phyloP scores from a whole-genome alignment of 129 eudicot species.

The Oenanthe sinensis region DNA sequence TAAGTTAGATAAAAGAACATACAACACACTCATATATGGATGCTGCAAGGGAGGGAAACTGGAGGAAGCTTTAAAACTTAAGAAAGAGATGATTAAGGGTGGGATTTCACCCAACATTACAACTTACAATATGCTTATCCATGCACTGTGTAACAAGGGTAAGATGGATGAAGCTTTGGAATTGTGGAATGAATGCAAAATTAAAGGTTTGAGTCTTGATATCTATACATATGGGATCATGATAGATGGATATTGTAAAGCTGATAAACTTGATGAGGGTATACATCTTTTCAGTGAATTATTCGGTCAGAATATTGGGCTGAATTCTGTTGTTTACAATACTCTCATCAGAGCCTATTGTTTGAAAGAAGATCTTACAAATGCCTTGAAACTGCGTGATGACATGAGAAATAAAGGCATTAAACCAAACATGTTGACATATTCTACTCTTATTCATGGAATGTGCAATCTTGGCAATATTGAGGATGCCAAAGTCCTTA shows the following conservation, averaged over 20 bases:
- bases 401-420: constrained; percentile 63
- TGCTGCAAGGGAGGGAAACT: constrained; percentile 51
- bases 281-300: constrained; percentile 39
- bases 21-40: constrained; percentile 56
- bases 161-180: constrained; percentile 65
- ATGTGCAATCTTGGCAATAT: constrained; percentile 37
- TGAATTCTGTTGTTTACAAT: constrained; percentile 47
- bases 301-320: constrained; percentile 28
- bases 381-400: constrained; percentile 46
- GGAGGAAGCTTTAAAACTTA: constrained; percentile 51
- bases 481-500: constrained; percentile 41
- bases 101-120: constrained; percentile 45
- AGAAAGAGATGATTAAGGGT: constrained; percentile 45
- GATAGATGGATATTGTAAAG: constrained; percentile 63
- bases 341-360: constrained; percentile 54
- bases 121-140: constrained; percentile 54
- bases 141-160: constrained; percentile 49
- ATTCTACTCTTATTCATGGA: constrained; percentile 57
- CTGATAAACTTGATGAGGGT: constrained; percentile 50
- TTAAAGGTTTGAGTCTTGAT: constrained; percentile 40
- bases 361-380: constrained; percentile 29
- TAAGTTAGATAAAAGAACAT: constrained; percentile 45
- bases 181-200: constrained; percentile 46
- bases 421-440: constrained; percentile 37
- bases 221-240: constrained; percentile 46